phyloP scores from a whole-genome alignment of 2,329 filamentous ascomycete species.

The Phialophora tarda region DNA sequence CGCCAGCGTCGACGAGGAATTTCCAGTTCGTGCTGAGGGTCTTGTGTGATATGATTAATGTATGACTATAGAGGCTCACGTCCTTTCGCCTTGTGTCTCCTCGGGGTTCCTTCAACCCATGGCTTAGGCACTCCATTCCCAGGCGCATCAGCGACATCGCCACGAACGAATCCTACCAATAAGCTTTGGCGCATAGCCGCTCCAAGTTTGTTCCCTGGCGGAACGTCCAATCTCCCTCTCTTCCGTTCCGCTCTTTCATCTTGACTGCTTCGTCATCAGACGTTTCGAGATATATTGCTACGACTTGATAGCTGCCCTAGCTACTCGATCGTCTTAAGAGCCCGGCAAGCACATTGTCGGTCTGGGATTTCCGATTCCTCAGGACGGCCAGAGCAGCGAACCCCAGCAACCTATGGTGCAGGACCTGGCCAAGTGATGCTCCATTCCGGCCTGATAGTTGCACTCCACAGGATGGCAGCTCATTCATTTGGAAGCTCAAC shows the following conservation, averaged over 20 bases:
- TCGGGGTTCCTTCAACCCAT: background rate
- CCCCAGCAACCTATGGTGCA: background rate
- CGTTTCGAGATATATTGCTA: background rate
- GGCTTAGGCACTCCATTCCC: background rate
- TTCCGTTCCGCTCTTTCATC: background rate
- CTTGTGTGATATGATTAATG: background rate
- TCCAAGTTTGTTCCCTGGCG: background rate
- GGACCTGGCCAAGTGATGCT: background rate
- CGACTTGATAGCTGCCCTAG: background rate
- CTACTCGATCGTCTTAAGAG: background rate
- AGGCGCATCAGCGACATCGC: background rate
- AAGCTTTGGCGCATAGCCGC: background rate
- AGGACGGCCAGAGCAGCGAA: background rate
- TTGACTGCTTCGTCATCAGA: background rate
- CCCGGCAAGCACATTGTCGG: background rate
- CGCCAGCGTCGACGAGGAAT: background rate
- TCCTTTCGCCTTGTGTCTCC: background rate
- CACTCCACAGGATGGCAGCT: background rate
- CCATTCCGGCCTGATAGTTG: background rate
- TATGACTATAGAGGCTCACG: background rate
- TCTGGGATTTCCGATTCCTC: background rate
- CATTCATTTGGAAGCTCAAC: background rate
- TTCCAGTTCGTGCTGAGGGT: too few relatives aligned
- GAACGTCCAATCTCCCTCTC: background rate
- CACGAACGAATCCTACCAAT: background rate